Conservation (phyloP, 345 rosid species). For the Eucalyptus pauciflora region DNA sequence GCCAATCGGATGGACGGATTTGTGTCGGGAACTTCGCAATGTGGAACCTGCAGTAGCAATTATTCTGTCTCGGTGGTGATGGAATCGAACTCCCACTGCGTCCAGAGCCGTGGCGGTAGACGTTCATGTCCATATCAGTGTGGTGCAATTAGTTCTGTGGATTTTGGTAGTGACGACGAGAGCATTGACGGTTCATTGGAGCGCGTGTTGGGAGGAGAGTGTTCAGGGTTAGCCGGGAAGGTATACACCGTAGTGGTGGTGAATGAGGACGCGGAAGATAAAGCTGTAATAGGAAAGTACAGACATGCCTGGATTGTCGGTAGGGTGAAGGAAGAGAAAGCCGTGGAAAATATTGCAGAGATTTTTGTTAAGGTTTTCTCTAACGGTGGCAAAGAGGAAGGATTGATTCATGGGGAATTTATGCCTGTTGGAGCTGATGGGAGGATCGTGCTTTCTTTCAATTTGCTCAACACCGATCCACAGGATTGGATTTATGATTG, state of each 20-base stretch:
- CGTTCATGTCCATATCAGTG: constrained; percentile 26
- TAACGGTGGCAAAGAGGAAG: constrained; percentile 81
- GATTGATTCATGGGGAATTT: constrained; percentile 61
- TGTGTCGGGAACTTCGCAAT: constrained; percentile 21
- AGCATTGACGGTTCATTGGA: constrained; percentile 47
- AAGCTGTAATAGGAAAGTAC: constrained; percentile 70
- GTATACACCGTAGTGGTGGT: constrained; percentile 56
- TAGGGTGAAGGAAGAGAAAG: constrained; percentile 23
- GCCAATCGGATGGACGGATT: constrained; percentile 25
- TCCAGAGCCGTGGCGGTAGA: not conserved
- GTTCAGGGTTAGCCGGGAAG: constrained; percentile 22
- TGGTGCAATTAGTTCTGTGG: constrained; percentile 25
- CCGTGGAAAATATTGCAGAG: constrained; percentile 45
- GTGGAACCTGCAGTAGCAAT: constrained; percentile 34
- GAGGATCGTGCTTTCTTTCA: constrained; percentile 73
- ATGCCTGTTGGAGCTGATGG: constrained; percentile 98
- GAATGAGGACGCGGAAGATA: constrained; percentile 28
- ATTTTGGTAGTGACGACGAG: constrained; percentile 30
- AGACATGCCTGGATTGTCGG: constrained; percentile 86
- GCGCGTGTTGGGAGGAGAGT: constrained; percentile 24
- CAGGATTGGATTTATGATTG: constrained; percentile 82
- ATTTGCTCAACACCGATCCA: constrained; percentile 78
- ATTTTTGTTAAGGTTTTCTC: constrained; percentile 60
- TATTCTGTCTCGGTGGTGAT: constrained; percentile 48
- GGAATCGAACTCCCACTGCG: constrained; percentile 21